These are phyloP conservation scores for Gaertneriomyces sp. DNA, from an alignment of 192 early-diverging fungal genomes.

Conservation along the genomic window DNA sequence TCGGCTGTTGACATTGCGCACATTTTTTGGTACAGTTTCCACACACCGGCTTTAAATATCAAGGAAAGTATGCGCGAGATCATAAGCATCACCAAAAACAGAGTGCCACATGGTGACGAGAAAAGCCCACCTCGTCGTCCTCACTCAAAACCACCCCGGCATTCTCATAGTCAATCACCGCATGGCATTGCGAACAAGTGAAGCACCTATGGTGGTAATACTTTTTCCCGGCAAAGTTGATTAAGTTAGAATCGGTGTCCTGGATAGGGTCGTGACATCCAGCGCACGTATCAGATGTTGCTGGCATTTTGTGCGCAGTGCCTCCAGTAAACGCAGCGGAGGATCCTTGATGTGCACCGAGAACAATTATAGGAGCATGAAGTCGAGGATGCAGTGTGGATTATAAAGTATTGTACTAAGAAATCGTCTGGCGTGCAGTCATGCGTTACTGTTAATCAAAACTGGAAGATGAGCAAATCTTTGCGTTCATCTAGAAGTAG, in stretches of 20 bases:
- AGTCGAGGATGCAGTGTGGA: too few relatives aligned
- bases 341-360: too few relatives aligned
- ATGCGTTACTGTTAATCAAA: too few relatives aligned
- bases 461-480: too few relatives aligned
- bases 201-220: conserved; percentile 29
- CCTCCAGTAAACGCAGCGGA: too few relatives aligned
- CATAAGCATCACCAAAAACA: not conserved
- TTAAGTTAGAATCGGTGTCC: conserved; percentile 18
- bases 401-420: too few relatives aligned
- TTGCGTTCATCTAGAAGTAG: too few relatives aligned
- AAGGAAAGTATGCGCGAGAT: not conserved
- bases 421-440: too few relatives aligned
- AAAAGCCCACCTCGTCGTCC: conserved; percentile 24
- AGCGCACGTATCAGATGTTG: too few relatives aligned
- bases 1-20: conserved; percentile 24
- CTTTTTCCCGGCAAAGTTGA: conserved; percentile 23
- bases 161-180: conserved; percentile 25
- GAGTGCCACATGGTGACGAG: not conserved
- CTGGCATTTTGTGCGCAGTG: too few relatives aligned
- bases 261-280: too few relatives aligned
- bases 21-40: conserved; percentile 29
- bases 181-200: conserved; percentile 21
- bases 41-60: conserved; percentile 25
- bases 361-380: too few relatives aligned
- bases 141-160: conserved; percentile 22